Evolutionary conservation across 345 rosid species (phyloP).

Genomic region (Sisymbrium irio): DNA sequence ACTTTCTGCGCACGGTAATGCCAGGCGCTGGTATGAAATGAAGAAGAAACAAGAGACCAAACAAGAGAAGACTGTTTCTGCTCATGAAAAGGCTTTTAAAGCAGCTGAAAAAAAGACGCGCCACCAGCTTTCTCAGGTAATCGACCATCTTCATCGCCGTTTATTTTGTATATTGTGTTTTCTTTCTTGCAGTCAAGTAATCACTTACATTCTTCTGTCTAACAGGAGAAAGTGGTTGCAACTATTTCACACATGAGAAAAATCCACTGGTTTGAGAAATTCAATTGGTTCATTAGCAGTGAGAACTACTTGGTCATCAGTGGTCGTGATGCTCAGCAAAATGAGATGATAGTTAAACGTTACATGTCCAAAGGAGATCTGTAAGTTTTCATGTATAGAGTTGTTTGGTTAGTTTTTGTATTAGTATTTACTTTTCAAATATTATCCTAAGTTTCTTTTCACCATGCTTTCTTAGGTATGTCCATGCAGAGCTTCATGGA

Average conservation of each 20-base stretch:
- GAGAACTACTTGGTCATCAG: constrained; percentile 91
- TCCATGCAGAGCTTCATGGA: constrained; percentile 97
- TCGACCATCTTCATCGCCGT: constrained; percentile 10
- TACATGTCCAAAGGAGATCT: constrained; percentile 97
- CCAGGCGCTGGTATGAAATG: constrained; percentile 89
- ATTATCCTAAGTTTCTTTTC: not conserved
- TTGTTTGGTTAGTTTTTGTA: constrained; percentile 4
- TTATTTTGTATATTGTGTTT: constrained; percentile 2
- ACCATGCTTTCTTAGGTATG: constrained; percentile 53
- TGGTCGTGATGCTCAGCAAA: constrained; percentile 98
- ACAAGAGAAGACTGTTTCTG: constrained; percentile 89
- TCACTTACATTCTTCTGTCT: constrained; percentile 10
- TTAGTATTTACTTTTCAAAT: not conserved
- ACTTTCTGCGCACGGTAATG: constrained; percentile 95
- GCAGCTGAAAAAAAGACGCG: constrained; percentile 97
- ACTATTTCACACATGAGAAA: constrained; percentile 91
- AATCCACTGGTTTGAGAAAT: constrained; percentile 99
- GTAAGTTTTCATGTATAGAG: constrained; percentile 46
- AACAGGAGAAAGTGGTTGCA: constrained; percentile 88
- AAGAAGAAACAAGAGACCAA: constrained; percentile 94
- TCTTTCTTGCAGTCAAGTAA: not conserved
- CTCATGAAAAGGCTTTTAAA: constrained; percentile 94
- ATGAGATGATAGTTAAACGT: constrained; percentile 97
- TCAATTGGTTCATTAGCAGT: constrained; percentile 97
- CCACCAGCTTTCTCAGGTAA: constrained; percentile 88